Evolutionary conservation across 371 early-diverging fungal genomes (phyloP), one percentile per base, ranked within the genome.

Genomic region (Circinella minor): DNA sequence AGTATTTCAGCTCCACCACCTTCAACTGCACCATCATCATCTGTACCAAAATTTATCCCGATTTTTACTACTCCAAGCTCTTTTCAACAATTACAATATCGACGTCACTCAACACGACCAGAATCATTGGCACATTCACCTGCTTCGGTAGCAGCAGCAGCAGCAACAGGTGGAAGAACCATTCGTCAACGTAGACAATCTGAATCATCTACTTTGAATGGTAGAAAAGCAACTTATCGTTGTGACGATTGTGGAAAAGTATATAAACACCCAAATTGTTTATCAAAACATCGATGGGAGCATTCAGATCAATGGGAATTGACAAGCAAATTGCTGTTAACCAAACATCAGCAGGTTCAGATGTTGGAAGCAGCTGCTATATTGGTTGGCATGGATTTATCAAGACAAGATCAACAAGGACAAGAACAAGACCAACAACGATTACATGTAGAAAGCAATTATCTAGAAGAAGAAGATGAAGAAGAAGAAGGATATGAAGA

Each of bases 281-380:
- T 92, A 13, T 75, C 81, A 73, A 90, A 89, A 72, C 93, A 92
- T 75, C 85, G 88, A 36, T 89, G 90, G 90, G 90, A 91, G 68
- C 93, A 92, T 65, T 88, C 90, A 18, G 87, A 85, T 59, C 80
- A 87, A 67, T 92, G 93, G 93, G 84, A 84, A 47, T 67, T 85
- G 57, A 87, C 90, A 4, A 83, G 85, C 63, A 89, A 90, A 68
- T 75, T 92, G 54, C 76, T 86, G 39, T 75, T 91, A 39, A 87
- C 91, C 43, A 91, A 91, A 68, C 93, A 92, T 73, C 92, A 91
- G 65, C 93, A 92, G 70, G 92, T 92, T 3, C 91, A 90, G 69
- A 74, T 92, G 77, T 77, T 92, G 70, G 93, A 92, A 67, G 93
- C 93, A 18, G 93, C 93, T 7, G 86, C 90, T 48, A 89, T 91